Evolutionary conservation across 116 monocot genomes (phyloP).

Genomic region (Cymodocea nodosa): DNA sequence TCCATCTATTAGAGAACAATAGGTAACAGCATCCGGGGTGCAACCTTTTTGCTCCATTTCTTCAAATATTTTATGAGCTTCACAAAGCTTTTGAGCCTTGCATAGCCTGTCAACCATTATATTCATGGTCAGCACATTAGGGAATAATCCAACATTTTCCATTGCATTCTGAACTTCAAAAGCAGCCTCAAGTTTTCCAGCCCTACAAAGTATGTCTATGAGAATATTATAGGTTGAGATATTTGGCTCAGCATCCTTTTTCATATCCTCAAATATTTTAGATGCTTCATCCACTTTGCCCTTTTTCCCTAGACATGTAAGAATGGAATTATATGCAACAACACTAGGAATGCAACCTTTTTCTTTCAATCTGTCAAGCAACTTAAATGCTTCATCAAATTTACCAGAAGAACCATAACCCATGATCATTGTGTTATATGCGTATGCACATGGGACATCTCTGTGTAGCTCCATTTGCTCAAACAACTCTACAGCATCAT

Average conservation of each 20-base stretch:
- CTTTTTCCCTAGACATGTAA: conserved; percentile 32
- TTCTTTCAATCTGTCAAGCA: conserved; percentile 33
- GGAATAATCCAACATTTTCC: conserved; percentile 31
- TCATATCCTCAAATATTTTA: conserved; percentile 37
- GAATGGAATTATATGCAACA: conserved; percentile 38
- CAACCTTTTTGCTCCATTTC: conserved; percentile 28
- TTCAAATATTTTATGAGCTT: conserved; percentile 30
- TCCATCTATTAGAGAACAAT: conserved; percentile 39
- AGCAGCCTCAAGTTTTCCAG: conserved; percentile 23
- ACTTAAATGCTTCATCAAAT: conserved; percentile 30
- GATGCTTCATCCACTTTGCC: conserved; percentile 24
- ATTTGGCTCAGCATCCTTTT: conserved; percentile 37
- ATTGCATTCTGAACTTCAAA: conserved; percentile 21
- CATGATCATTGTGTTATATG: conserved; percentile 48
- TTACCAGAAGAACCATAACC: conserved; percentile 39
- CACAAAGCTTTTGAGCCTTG: conserved; percentile 27
- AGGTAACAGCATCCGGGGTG: conserved; percentile 26
- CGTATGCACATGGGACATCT: conserved; percentile 37
- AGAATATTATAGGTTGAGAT: conserved; percentile 35
- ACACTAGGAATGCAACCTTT: conserved; percentile 45
- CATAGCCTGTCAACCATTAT: conserved; percentile 39
- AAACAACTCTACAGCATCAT: conserved; percentile 42
- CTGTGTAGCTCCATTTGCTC: conserved; percentile 34
- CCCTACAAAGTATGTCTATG: conserved; percentile 24
- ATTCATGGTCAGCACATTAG: conserved; percentile 28